Evolutionary conservation across 2,329 filamentous ascomycete genomes (phyloP), one percentile per base, ranked within the genome.

Genomic region (Cercospora berteroae): DNA sequence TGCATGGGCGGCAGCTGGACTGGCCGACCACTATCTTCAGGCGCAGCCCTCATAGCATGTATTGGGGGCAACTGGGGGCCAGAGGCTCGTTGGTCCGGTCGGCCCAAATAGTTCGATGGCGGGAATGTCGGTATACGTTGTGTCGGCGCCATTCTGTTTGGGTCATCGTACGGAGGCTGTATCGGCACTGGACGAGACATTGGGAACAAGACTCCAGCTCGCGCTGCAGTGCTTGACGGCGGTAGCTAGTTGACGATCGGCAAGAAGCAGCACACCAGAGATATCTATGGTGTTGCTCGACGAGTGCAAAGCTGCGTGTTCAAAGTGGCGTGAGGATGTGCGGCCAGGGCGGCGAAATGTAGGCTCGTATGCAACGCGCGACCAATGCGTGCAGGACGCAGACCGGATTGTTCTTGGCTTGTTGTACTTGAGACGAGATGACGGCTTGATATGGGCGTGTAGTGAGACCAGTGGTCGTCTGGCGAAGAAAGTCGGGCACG

Each of bases 121-220:
- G 80, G 79, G 61, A 83, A 80, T 61, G 75, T 73, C 61, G 79
- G 77, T 63, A 79, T 76, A 65, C 79, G 81, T 70, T 82, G 81
- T 65, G 79, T 81, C 72, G 82, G 80, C 33, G 81, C 81, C 81
- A 83, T 83, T 67, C 76, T 76, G 76, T 76, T 66, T 65, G n/a
- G 55, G 36, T 76, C 72, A 72, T 71, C 71, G 69, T 75, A 77
- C 66, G 78, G 77, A 66, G 79, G 78, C 77, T 81, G 79, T 67
- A 80, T 74, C 71, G 80, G 79, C 75, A 80, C 75, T 70, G 79
- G 76, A 29, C 74, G 74, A 64, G 66, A 61, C 55, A 60, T 66
- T 44, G 27, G 52, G 8, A 23, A 20, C 12, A 25, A 16, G n/a
- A 20, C n/a, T 13, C 59, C 33, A 57, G 64, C 60, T 48, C 48